A percentile compares a stretch with the other conserved stretches of the same genome.
Conservation (phyloP, 1,139 yeast species). For the Scheffersomyces lignicola region DNA sequence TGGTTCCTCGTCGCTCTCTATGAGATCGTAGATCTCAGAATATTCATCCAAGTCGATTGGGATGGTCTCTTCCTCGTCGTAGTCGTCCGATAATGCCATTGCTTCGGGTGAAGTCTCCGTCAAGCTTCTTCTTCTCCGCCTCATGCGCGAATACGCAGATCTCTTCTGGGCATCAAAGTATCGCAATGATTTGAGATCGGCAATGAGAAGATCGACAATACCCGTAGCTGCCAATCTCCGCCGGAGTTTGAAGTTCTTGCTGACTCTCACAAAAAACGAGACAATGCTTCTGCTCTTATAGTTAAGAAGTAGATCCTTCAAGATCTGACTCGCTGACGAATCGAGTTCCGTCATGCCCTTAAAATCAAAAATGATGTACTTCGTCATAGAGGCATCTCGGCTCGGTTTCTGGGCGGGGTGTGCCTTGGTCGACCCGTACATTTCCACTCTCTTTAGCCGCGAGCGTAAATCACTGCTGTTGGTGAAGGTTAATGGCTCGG, state of each 20-base stretch:
- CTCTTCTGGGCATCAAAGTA: constrained; percentile 26
- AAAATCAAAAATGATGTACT: constrained; percentile 74
- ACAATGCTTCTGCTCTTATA: constrained; percentile 58
- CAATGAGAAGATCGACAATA: constrained; percentile 24
- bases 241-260: constrained; percentile 36
- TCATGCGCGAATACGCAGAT: constrained; percentile 6
- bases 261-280: constrained; percentile 67
- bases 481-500: constrained; percentile 92
- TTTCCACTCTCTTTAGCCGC: constrained; percentile 73
- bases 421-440: constrained; percentile 77
- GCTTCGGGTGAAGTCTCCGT: constrained; percentile 3
- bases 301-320: constrained; percentile 57
- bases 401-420: constrained; percentile 79
- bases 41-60: constrained; percentile 12
- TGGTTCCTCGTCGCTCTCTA: constrained; percentile 30
- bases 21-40: constrained; percentile 22
- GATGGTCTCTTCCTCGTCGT: constrained; percentile 5
- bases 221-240: constrained; percentile 33
- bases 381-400: constrained; percentile 55
- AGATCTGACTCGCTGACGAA: constrained; percentile 81
- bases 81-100: too few species aligned
- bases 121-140: constrained; percentile 5
- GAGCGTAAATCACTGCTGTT: constrained; percentile 81
- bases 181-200: constrained; percentile 27
- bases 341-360: constrained; percentile 87